Percentiles rank a stretch among this genome's conserved stretches.
These are phyloP conservation scores for Diutina siamensis DNA, from an alignment of 1,139 yeast genomes.

Conservation along the genomic window DNA sequence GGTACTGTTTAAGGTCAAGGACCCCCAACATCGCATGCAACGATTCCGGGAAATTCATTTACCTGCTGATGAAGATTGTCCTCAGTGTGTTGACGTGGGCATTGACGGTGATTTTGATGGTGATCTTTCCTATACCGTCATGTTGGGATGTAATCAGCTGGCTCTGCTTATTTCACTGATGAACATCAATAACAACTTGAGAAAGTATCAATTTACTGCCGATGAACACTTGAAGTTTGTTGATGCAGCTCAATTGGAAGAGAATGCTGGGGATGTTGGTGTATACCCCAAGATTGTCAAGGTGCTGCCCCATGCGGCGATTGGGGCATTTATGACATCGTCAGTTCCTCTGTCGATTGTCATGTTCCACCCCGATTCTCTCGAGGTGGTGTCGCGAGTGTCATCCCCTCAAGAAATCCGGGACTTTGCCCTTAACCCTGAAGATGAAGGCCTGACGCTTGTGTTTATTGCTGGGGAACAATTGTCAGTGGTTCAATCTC, in stretches of 20 bases:
- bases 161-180: slow-evolving; percentile 38
- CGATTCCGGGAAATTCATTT: slow-evolving; percentile 52
- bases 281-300: slow-evolving; percentile 51
- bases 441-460: slow-evolving; percentile 38
- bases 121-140: slow-evolving; percentile 29
- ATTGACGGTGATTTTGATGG: slow-evolving; percentile 13
- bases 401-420: slow-evolving; percentile 27
- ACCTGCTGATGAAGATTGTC: slow-evolving; percentile 59
- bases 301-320: slow-evolving; percentile 39
- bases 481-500: slow-evolving; percentile 41
- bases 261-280: slow-evolving; percentile 21
- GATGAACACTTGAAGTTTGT: slow-evolving; percentile 52
- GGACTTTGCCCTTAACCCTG: slow-evolving; percentile 19
- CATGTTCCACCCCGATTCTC: slow-evolving; percentile 44
- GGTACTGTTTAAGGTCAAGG: slow-evolving; percentile 42
- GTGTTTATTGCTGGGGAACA: slow-evolving; percentile 45
- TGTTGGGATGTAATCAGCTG: slow-evolving; percentile 69
- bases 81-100: slow-evolving; percentile 54
- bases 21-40: slow-evolving; percentile 41
- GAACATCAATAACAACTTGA: slow-evolving; percentile 61
- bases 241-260: slow-evolving; percentile 47
- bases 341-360: slow-evolving; percentile 46
- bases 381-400: slow-evolving; percentile 33
- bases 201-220: slow-evolving; percentile 46
- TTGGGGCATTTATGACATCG: slow-evolving; percentile 57